These are phyloP conservation scores for Knoxdaviesia capensis DNA, from an alignment of 2,329 filamentous ascomycete genomes.

Conservation along the genomic window DNA sequence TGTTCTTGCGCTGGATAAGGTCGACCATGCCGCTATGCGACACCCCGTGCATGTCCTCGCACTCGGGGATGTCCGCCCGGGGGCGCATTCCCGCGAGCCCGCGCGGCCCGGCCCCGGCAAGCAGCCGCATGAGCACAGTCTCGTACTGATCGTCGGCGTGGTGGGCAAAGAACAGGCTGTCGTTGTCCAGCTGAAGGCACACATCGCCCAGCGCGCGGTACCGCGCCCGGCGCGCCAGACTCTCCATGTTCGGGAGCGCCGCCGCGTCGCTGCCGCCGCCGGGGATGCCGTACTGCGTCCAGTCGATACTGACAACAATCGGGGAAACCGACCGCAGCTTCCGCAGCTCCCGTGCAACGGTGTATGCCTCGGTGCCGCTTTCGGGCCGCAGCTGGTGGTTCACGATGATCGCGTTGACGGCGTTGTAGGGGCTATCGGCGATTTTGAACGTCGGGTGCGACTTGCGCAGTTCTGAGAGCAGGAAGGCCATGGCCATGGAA, in stretches of 20 bases:
- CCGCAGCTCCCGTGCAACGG: constrained; percentile 19
- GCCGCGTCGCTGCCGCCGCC: constrained; percentile 11
- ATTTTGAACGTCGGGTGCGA: constrained; percentile 16
- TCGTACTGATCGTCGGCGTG: constrained; percentile 85
- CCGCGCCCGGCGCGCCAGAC: constrained; percentile 49
- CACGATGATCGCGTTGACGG: constrained; percentile 27
- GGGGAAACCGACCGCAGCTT: constrained; percentile 14
- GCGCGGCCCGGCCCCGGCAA: constrained; percentile 43
- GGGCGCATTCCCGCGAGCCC: constrained; percentile 52
- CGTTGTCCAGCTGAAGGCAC: constrained; percentile 30
- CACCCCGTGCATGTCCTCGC: constrained; percentile 51
- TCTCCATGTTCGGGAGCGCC: constrained; percentile 48
- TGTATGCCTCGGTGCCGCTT: constrained; percentile 29
- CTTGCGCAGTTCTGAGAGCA: constrained; percentile 34
- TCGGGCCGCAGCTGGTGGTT: constrained; percentile 35
- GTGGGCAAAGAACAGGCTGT: constrained; percentile 57
- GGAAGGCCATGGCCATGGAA: constrained; percentile 82
- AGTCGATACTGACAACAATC: constrained; percentile 12
- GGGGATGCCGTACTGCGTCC: constrained; percentile 2
- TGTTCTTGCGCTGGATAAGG: constrained; percentile 16
- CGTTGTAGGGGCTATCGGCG: constrained; percentile 21
- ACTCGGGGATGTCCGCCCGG: constrained; percentile 61
- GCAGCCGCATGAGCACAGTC: constrained; percentile 63
- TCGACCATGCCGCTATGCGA: constrained; percentile 41
- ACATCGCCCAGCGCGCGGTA: constrained; percentile 49